Percentiles rank a stretch among this genome's conserved stretches.
phyloP scores from a whole-genome alignment of 345 rosid species.

The Capsella bursapastoris region DNA sequence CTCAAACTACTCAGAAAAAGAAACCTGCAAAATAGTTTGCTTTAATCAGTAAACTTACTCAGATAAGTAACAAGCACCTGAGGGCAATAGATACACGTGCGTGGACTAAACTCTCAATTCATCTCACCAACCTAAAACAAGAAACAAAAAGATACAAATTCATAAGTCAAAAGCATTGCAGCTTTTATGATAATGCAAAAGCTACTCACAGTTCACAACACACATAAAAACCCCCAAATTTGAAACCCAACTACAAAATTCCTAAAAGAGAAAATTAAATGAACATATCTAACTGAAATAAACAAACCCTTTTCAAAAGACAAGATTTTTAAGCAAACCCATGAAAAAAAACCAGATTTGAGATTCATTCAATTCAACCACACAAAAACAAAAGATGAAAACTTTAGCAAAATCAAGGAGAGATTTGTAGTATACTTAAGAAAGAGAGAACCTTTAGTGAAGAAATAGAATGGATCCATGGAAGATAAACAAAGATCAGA shows the following conservation, averaged over 20 bases:
- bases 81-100: constrained; percentile 27
- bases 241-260: constrained; percentile 3
- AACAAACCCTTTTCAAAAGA: neutral
- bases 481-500: constrained; percentile 40
- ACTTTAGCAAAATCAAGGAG: neutral
- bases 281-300: no score
- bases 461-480: constrained; percentile 75
- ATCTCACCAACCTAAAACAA: constrained; percentile 16
- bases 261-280: constrained; percentile 3
- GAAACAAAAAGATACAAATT: constrained; percentile 11
- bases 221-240: constrained; percentile 7
- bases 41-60: constrained; percentile 5
- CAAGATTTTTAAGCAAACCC: neutral
- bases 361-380: neutral
- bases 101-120: constrained; percentile 19
- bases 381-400: neutral
- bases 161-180: constrained; percentile 26
- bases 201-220: neutral
- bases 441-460: constrained; percentile 64
- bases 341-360: neutral
- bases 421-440: constrained; percentile 20
- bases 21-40: constrained; percentile 56
- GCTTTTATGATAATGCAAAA: constrained; percentile 16
- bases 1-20: constrained; percentile 14
- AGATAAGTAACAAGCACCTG: constrained; percentile 26